Conservation (phyloP, 768 basidiomycete species). For the Cubamyces sp. region DNA sequence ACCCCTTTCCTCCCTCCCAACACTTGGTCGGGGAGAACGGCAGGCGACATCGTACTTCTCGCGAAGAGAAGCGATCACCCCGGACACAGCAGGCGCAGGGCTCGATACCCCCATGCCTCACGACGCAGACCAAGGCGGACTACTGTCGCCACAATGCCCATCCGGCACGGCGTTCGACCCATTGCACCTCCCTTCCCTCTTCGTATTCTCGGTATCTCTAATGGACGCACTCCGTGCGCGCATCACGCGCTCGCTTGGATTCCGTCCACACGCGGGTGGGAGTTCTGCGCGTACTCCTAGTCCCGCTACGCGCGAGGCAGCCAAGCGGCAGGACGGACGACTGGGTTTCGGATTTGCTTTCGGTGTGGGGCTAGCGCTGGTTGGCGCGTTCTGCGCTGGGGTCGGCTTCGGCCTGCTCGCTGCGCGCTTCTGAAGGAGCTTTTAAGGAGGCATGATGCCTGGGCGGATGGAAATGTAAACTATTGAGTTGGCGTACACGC, state of each 20-base stretch:
- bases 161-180: conserved; percentile 56
- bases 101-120: conserved; percentile 18
- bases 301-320: not conserved
- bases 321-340: not conserved
- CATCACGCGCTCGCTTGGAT: conserved; percentile 31
- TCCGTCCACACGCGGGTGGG: not conserved
- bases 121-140: not conserved
- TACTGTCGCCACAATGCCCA: conserved; percentile 26
- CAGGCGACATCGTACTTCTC: conserved; percentile 14
- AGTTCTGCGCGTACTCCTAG: not conserved
- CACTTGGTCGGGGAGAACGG: not conserved
- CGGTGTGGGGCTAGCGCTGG: conserved; percentile 39
- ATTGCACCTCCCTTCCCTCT: conserved; percentile 64
- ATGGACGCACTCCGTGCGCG: conserved; percentile 47
- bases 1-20: conserved; percentile 11
- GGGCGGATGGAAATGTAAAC: not conserved
- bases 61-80: not conserved
- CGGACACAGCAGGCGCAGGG: conserved; percentile 2
- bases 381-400: conserved; percentile 49
- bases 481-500: not conserved
- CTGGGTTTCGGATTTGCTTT: conserved; percentile 14
- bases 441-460: too few relatives aligned
- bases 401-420: conserved; percentile 46
- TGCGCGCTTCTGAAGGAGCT: conserved; percentile 2
- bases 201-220: conserved; percentile 65